Evolutionary conservation across 768 basidiomycete genomes (phyloP), one percentile per base, ranked within the genome.

Genomic region (Suillus alpinus): DNA sequence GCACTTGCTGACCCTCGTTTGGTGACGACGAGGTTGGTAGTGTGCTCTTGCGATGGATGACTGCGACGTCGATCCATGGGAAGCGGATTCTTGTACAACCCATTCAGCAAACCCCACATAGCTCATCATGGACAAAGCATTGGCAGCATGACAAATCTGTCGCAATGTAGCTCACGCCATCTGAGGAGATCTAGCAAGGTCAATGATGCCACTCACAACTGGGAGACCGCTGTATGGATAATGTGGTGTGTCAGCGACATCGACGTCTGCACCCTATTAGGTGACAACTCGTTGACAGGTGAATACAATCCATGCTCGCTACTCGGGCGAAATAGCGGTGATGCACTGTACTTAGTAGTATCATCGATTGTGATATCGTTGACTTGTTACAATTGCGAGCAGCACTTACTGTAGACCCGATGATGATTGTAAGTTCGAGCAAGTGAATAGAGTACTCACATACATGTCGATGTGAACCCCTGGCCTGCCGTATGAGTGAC

Each of bases 11-110:
- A 64, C 63, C 60, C 62, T 68, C 60, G 51, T 66, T 68, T 69
- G 70, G 68, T 58, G 59, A 62, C 61, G 74, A 67, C 63, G 63
- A 66, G 55, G 61, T 55, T 56, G 62, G 50, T 62, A 62, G 70
- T 58, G 77, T 77, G 76, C 77, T 86, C 84, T 81, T 87, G 86
- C 86, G 86, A 87, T 87, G 85, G 86, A 87, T 86, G 85, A 87
- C 86, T 87, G 84, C 86, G 83, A 81, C 79, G 80, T 76, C 76
- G 84, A 79, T 83, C 76, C 78, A 74, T 50, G 65, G 66, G 71
- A 66, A 65, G 62, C 57, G 55, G 69, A 69, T 65, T 43, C 59
- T 29, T 32, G 49, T 57, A 58, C 55, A 55, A 39, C 61, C 29
- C 56, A 41, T 59, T 32, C 49, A 50, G 49, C 49, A 29, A 50